phyloP scores from a whole-genome alignment of 257 asterid species.

The Knoxia roxburghii region DNA sequence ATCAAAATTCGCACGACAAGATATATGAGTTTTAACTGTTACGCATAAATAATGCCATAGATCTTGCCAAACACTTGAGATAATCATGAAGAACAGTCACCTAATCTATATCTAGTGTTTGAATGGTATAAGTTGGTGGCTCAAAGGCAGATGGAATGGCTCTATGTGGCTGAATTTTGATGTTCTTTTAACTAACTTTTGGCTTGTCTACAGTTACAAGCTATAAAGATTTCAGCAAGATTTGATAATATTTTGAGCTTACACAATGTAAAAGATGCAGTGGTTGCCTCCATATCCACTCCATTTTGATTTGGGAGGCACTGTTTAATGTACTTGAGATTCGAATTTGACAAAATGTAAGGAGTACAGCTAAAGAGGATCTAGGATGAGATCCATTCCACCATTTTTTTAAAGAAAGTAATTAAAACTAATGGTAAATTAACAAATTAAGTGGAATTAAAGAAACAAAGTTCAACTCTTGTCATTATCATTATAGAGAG shows the following conservation, averaged over 20 bases:
- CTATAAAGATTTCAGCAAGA: constrained; percentile 4
- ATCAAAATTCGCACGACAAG: too few species aligned
- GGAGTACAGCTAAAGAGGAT: constrained; percentile 58
- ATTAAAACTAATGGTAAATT: constrained; percentile 11
- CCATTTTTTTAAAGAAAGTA: constrained; percentile 6
- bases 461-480: too few species aligned
- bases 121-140: constrained; percentile 37
- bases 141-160: constrained; percentile 41
- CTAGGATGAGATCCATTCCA: constrained; percentile 55
- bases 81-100: constrained; percentile 17
- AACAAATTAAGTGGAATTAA: too few species aligned
- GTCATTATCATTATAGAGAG: too few species aligned
- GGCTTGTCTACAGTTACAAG: constrained; percentile 1
- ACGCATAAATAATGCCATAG: too few species aligned
- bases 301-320: constrained; percentile 17
- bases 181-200: constrained; percentile 2
- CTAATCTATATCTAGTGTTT: constrained; percentile 20
- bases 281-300: constrained; percentile 40
- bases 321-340: constrained; percentile 55
- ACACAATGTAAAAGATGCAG: constrained; percentile 28
- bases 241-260: too few species aligned
- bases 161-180: constrained; percentile 34
- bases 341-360: constrained; percentile 27
- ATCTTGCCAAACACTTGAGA: too few species aligned
- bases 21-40: too few species aligned